Evolutionary conservation across 2,329 filamentous ascomycete species (phyloP).

Genomic region (Fusarium subtropicale): DNA sequence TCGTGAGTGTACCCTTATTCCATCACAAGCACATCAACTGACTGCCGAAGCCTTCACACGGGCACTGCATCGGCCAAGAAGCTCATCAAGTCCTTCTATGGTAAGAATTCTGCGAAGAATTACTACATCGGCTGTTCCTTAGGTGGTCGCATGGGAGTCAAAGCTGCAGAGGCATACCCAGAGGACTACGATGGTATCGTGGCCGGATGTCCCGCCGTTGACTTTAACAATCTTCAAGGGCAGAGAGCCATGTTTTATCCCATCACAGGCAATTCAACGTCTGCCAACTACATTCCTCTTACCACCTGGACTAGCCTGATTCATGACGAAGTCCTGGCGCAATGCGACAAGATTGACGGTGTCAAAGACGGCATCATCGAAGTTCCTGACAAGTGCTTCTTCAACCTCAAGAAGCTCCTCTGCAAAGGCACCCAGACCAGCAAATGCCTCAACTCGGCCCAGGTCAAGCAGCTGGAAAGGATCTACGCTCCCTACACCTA

Average conservation of each 20-base stretch:
- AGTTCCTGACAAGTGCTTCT: conserved; percentile 58
- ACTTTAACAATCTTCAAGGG: conserved; percentile 55
- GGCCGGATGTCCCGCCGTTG: conserved; percentile 60
- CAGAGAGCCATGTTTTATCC: conserved; percentile 30
- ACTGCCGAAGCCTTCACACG: background rate
- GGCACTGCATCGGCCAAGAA: conserved; percentile 1
- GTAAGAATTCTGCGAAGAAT: conserved; percentile 52
- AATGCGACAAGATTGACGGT: conserved; percentile 64
- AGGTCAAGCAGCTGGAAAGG: conserved; percentile 8
- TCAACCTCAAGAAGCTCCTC: conserved; percentile 56
- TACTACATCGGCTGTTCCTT: conserved; percentile 71
- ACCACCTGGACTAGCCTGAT: conserved; percentile 48
- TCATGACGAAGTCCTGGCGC: conserved; percentile 56
- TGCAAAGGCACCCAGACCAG: conserved; percentile 43
- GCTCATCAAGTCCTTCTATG: conserved; percentile 57
- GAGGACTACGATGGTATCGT: conserved; percentile 66
- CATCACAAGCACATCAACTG: background rate
- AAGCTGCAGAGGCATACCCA: conserved; percentile 64
- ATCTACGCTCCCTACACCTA: conserved; percentile 29
- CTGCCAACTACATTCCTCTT: conserved; percentile 1
- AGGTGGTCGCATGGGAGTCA: conserved; percentile 69
- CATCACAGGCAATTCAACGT: conserved; percentile 2
- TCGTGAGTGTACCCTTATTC: conserved; percentile 10
- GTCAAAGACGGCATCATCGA: conserved; percentile 63
- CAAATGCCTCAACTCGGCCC: conserved; percentile 8